Evolutionary conservation across 78 protist species (phyloP), one percentile per base, ranked within the genome.

Genomic region (Dictyostelium intermedium): DNA sequence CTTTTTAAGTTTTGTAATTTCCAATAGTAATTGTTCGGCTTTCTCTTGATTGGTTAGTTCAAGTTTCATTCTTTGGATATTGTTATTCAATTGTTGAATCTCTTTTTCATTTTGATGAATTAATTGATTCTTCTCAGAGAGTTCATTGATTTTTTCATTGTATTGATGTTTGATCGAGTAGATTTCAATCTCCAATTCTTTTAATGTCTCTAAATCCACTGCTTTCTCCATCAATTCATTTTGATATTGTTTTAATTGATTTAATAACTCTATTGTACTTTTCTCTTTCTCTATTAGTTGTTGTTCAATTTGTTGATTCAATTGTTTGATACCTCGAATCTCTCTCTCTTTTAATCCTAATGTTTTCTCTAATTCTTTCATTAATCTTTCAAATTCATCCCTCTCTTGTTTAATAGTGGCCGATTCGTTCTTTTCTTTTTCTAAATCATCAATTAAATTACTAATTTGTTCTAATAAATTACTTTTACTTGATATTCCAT

Each of bases 11-110:
- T 30, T 20, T 3, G 11, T 11, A 30, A 87, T 34, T 25, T 87
- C 85, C 1, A 61, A n/a, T 20, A 89, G n/a, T 7, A 89, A 73
- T 50, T 53, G 35, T 9, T 80, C 83, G 5, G 61, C 72, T 27
- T 69, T 89, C 10, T 80, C 32, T 35, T 89, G 94, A 47, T 80
- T 78, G 47, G 81, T 25, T 14, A 25, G 2, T n/a, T 87, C 93
- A 2, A 56, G 25, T 79, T 53, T 34, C 60, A 87, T 78, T 20
- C 80, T 77, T n/a, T 53, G 13, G 3, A 87, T 47, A 9, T 45
- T n/a, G 18, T 60, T 69, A 7, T 11, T 11, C 27, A 87, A 76
- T 13, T 14, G 10, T 20, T 23, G 25, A 13, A 87, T 34, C 32
- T 87, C 85, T 1, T 32, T 35, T 8, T 69, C 39, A 16, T 41